phyloP scores from a whole-genome alignment of 345 rosid genomes.

The Sonneratia caseolaris region DNA sequence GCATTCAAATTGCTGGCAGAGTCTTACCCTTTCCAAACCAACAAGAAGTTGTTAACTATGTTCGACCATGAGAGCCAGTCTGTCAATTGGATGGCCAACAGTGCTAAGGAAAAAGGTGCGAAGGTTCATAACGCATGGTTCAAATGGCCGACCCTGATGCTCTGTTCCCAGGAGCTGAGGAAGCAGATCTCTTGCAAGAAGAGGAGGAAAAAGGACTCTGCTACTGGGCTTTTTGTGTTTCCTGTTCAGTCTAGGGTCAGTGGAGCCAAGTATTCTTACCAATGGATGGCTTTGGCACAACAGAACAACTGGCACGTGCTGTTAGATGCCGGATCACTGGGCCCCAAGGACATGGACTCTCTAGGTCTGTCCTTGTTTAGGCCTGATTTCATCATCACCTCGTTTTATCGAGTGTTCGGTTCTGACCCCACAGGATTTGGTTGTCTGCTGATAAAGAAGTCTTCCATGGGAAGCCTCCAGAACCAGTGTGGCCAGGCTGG shows the following conservation, averaged over 20 bases:
- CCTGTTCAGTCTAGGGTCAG: conserved; percentile 83
- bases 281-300: conserved; percentile 86
- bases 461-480: conserved; percentile 66
- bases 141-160: conserved; percentile 81
- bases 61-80: conserved; percentile 96
- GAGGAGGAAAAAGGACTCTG: conserved; percentile 67
- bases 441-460: conserved; percentile 80
- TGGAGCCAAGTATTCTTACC: conserved; percentile 83
- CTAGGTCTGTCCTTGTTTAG: conserved; percentile 71
- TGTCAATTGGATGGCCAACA: conserved; percentile 78
- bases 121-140: conserved; percentile 79
- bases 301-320: conserved; percentile 79
- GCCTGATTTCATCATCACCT: conserved; percentile 79
- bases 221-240: conserved; percentile 71
- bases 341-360: conserved; percentile 89
- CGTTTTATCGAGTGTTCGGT: conserved; percentile 74
- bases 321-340: conserved; percentile 75
- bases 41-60: conserved; percentile 67
- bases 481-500: conserved; percentile 56
- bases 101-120: conserved; percentile 81
- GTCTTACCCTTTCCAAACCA: conserved; percentile 66
- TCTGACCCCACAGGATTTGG: conserved; percentile 79
- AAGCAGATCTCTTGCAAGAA: conserved; percentile 64
- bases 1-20: conserved; percentile 78
- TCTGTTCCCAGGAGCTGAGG: conserved; percentile 71